Evolutionary conservation across 345 rosid species (phyloP).

Genomic region (Populus nigra): DNA sequence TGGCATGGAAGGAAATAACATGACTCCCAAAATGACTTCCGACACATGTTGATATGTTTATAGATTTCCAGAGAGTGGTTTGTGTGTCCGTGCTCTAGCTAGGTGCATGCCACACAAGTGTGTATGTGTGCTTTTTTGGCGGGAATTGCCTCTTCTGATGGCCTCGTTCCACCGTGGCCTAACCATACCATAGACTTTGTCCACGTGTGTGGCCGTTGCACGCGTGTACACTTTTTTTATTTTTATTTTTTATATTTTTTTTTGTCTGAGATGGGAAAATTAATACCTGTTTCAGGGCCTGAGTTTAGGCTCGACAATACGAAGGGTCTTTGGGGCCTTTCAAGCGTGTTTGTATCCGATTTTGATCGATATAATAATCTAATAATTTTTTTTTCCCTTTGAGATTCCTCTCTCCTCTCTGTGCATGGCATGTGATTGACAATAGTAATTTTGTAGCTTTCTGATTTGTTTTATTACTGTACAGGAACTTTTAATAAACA

Average conservation of each 20-base stretch:
- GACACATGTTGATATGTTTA: slow-evolving; percentile 4
- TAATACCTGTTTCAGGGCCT: slow-evolving; percentile 32
- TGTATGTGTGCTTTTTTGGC: slow-evolving; percentile 48
- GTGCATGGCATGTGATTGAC: slow-evolving; percentile 47
- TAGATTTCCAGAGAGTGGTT: slow-evolving; percentile 23
- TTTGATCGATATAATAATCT: slow-evolving; percentile 24
- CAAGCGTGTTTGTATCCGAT: slow-evolving; percentile 33
- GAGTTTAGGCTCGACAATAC: slow-evolving; percentile 28
- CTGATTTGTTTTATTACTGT: slow-evolving; percentile 36
- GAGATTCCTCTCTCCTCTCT: neutral
- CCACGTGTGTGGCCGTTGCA: slow-evolving; percentile 35
- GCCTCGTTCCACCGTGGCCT: slow-evolving; percentile 32
- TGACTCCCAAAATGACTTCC: neutral
- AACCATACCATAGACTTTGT: slow-evolving; percentile 6
- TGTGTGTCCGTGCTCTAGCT: slow-evolving; percentile 25
- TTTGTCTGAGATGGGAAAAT: slow-evolving; percentile 4
- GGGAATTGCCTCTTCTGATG: slow-evolving; percentile 37
- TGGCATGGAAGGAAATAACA: neutral
- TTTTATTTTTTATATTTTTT: neutral
- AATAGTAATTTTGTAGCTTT: slow-evolving; percentile 46
- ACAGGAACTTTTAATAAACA: neutral
- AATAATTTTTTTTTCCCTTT: neutral
- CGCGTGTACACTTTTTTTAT: slow-evolving; percentile 22
- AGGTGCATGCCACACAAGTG: slow-evolving; percentile 38
- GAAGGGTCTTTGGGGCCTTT: slow-evolving; percentile 60